A percentile compares a stretch with the other conserved stretches of the same genome.
Conservation (phyloP, 164 flowering plant species). For the Sedum album region DNA sequence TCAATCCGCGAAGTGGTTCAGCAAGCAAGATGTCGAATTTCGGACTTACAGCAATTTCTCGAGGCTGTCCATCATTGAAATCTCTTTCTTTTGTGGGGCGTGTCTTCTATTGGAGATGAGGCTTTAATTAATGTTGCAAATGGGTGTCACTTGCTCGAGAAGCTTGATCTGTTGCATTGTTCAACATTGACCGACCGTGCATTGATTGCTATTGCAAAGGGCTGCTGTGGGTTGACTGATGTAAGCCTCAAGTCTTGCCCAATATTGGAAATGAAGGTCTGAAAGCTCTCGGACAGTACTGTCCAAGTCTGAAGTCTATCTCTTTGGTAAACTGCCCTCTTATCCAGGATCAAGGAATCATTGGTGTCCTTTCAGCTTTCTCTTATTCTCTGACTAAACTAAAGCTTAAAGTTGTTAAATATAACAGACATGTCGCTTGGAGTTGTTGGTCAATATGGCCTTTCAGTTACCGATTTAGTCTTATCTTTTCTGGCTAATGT, state of each 20-base stretch:
- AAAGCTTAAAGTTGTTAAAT: constrained; percentile 27
- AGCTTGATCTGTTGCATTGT: constrained; percentile 47
- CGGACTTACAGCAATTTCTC: constrained; percentile 60
- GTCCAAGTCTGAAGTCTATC: neutral
- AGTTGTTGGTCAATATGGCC: constrained; percentile 24
- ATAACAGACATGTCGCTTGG: constrained; percentile 33
- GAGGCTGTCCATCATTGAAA: constrained; percentile 55
- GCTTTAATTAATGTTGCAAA: constrained; percentile 41
- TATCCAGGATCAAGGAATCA: constrained; percentile 6
- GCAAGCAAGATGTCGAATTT: constrained; percentile 36
- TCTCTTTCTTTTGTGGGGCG: constrained; percentile 43
- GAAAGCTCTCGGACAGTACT: constrained; percentile 2
- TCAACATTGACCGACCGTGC: constrained; percentile 38
- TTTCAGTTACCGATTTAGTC: constrained; percentile 12
- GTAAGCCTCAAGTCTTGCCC: constrained; percentile 1
- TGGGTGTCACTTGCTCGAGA: constrained; percentile 33
- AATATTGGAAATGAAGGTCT: constrained; percentile 9
- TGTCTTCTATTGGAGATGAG: constrained; percentile 36
- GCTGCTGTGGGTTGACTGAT: constrained; percentile 36
- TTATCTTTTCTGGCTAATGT: constrained; percentile 21
- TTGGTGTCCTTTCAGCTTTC: neutral
- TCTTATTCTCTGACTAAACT: constrained; percentile 4
- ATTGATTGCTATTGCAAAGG: constrained; percentile 59
- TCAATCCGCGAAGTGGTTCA: constrained; percentile 37
- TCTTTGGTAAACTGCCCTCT: constrained; percentile 6